These are phyloP conservation scores for Petunia hybrid DNA, from an alignment of 305 asterid species.

Conservation along the genomic window DNA sequence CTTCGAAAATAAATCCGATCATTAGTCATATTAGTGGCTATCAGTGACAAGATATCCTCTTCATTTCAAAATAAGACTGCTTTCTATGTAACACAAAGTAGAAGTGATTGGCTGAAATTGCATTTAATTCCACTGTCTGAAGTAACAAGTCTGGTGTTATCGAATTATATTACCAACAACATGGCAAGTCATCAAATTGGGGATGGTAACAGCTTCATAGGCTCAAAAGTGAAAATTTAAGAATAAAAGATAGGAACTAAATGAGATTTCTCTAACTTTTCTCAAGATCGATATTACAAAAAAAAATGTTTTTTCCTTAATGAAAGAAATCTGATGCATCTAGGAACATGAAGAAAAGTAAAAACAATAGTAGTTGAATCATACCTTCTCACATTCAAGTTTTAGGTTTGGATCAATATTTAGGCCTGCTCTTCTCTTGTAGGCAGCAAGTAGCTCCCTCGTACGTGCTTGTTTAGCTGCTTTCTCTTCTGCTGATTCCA, in stretches of 20 bases:
- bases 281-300: not conserved
- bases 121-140: not conserved
- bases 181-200: slow-evolving; percentile 5
- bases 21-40: slow-evolving; percentile 19
- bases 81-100: slow-evolving; percentile 13
- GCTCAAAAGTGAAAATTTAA: slow-evolving; percentile 4
- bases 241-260: not conserved
- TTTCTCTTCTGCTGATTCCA: slow-evolving; percentile 77
- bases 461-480: slow-evolving; percentile 82
- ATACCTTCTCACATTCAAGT: slow-evolving; percentile 81
- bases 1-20: not conserved
- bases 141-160: slow-evolving; percentile 17
- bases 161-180: not conserved
- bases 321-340: slow-evolving; percentile 21
- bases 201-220: not conserved
- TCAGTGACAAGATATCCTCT: not conserved
- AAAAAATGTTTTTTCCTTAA: not conserved
- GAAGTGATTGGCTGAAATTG: not conserved
- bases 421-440: slow-evolving; percentile 71
- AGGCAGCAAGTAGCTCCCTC: slow-evolving; percentile 71
- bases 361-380: slow-evolving; percentile 17
- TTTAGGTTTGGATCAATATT: slow-evolving; percentile 71
- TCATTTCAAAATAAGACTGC: slow-evolving; percentile 15
- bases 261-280: not conserved
- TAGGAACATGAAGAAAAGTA: not conserved